These are phyloP conservation scores for Amaranthus tricolor DNA, from an alignment of 179 eudicot genomes.

Conservation along the genomic window DNA sequence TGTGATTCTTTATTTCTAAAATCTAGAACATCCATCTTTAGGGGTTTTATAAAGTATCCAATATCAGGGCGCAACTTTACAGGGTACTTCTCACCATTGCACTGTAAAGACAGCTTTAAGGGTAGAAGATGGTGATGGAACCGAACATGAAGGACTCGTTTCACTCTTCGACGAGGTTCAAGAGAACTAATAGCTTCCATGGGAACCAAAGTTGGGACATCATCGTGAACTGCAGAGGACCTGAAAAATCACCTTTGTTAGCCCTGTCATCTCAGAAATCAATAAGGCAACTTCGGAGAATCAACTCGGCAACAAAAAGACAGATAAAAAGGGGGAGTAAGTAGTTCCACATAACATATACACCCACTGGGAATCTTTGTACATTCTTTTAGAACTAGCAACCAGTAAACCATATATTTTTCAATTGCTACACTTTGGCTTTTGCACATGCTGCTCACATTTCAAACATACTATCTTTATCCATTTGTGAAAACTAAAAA, in stretches of 20 bases:
- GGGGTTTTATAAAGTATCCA: constrained; percentile 94
- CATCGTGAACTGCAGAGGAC: constrained; percentile 34
- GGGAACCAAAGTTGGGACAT: constrained; percentile 64
- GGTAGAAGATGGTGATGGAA: constrained; percentile 96
- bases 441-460: too few relatives aligned
- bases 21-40: constrained; percentile 58
- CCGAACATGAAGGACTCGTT: constrained; percentile 65
- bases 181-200: constrained; percentile 73
- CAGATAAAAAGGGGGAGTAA: background rate
- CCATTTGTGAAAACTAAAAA: too few relatives aligned
- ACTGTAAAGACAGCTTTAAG: constrained; percentile 66
- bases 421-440: too few relatives aligned
- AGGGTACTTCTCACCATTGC: constrained; percentile 56
- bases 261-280: background rate
- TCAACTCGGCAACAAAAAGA: background rate
- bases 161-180: constrained; percentile 57
- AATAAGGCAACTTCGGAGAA: background rate
- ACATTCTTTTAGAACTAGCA: background rate
- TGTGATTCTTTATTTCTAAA: constrained; percentile 70
- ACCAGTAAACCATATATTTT: too few relatives aligned
- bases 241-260: constrained; percentile 34
- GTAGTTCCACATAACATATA: background rate
- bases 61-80: constrained; percentile 95
- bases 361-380: background rate
- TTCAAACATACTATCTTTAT: too few relatives aligned